Percentiles rank a stretch among this genome's conserved stretches.
These are phyloP conservation scores for Kalaharituber pfeilii DNA, from an alignment of 2,329 filamentous ascomycete genomes.

Conservation along the genomic window DNA sequence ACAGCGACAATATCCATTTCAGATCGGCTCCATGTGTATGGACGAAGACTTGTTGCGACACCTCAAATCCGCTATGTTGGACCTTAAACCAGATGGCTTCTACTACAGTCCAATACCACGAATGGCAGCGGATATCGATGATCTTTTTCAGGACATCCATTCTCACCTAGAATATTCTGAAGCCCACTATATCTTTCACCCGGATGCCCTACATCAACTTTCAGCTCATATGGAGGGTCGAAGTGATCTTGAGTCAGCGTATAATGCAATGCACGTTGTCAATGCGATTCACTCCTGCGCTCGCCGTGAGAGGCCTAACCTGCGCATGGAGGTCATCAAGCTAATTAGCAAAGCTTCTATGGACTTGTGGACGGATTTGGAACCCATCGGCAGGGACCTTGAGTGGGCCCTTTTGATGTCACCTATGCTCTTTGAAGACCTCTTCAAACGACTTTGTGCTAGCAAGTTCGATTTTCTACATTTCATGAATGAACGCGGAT, in stretches of 20 bases:
- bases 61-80: conserved; percentile 8
- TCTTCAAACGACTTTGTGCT: neutral
- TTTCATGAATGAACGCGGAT: neutral
- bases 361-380: neutral
- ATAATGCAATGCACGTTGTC: conserved; percentile 9
- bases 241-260: neutral
- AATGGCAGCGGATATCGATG: conserved; percentile 4
- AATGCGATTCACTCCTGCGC: conserved; percentile 9
- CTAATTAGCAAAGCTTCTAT: conserved; percentile 4
- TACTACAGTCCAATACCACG: conserved; percentile 8
- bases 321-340: conserved; percentile 8
- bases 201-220: neutral
- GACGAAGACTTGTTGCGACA: conserved; percentile 2
- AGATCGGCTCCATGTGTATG: too few species aligned
- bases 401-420: conserved; percentile 10
- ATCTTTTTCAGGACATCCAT: conserved; percentile 7
- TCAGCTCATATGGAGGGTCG: neutral
- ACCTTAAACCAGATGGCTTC: conserved; percentile 13
- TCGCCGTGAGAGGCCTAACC: neutral
- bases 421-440: conserved; percentile 3
- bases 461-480: neutral
- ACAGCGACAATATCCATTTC: too few species aligned
- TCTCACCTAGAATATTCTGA: neutral
- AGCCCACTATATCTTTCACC: neutral
- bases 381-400: conserved; percentile 2